A percentile compares a stretch with the other conserved stretches of the same genome.
Conservation (phyloP, 345 rosid species). For the Aquilaria yunnanensis region DNA sequence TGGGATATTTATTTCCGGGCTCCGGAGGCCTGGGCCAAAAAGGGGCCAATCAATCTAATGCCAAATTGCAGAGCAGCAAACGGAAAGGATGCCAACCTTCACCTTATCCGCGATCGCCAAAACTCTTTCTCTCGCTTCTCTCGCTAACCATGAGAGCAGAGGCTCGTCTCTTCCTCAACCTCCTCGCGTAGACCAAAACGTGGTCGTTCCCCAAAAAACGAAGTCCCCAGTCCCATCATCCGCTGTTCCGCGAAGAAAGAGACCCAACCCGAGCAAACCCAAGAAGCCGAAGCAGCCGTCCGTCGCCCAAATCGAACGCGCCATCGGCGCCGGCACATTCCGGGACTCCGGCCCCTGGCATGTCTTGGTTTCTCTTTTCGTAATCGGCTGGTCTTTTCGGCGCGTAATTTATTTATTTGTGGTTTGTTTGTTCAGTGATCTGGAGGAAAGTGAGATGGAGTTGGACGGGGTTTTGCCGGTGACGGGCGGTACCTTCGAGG, state of each 20-base stretch:
- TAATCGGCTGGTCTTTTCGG: no score
- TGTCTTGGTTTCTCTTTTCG: not conserved
- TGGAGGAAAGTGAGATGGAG: constrained; percentile 33
- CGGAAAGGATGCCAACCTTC: no score
- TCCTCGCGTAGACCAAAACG: constrained; percentile 5
- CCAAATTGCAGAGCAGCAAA: no score
- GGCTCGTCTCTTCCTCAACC: not conserved
- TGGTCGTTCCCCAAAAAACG: not conserved
- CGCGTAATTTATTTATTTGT: not conserved
- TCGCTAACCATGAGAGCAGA: no score
- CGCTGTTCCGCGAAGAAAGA: not conserved
- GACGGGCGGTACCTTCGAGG: constrained; percentile 37
- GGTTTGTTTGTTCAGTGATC: constrained; percentile 25
- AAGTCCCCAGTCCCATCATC: not conserved
- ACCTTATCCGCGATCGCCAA: no score
- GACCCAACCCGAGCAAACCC: constrained; percentile 10
- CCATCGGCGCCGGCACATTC: constrained; percentile 77
- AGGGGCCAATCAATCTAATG: no score
- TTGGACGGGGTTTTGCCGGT: constrained; percentile 45
- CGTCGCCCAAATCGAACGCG: constrained; percentile 57
- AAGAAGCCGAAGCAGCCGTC: constrained; percentile 27
- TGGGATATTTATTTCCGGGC: no score
- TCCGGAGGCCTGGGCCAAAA: no score
- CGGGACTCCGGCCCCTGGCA: constrained; percentile 62
- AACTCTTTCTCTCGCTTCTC: no score